A percentile compares a stretch with the other conserved stretches of the same genome.
Evolutionary conservation across 306 rosid genomes (phyloP).

Genomic region (Gynostemma pentaphyllum): DNA sequence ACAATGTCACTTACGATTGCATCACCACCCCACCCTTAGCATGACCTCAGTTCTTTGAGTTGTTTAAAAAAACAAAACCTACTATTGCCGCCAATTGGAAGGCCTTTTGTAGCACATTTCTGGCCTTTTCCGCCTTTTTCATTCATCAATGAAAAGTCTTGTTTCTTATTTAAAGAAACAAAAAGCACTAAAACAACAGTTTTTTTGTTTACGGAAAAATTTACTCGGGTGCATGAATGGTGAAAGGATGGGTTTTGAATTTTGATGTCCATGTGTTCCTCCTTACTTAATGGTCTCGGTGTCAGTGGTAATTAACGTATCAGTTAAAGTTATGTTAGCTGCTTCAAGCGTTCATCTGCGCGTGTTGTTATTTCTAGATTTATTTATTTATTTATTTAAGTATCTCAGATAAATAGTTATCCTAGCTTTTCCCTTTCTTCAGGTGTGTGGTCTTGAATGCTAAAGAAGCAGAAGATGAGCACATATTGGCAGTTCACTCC

Average conservation of each 20-base stretch:
- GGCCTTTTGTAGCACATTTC: too few species aligned
- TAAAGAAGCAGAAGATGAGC: slow-evolving; percentile 57
- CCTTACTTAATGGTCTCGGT: not conserved
- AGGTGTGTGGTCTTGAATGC: slow-evolving; percentile 78
- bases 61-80: not conserved
- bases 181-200: too few species aligned
- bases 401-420: not conserved
- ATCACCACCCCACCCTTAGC: not conserved
- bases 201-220: too few species aligned
- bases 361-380: not conserved
- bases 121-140: too few species aligned
- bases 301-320: not conserved
- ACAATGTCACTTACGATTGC: not conserved
- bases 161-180: too few species aligned
- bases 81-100: too few species aligned
- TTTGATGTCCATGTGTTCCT: not conserved
- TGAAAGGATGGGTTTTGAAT: not conserved
- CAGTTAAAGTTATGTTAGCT: not conserved
- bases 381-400: not conserved
- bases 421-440: slow-evolving; percentile 14
- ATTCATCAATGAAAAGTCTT: too few species aligned
- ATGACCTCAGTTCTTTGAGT: not conserved
- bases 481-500: slow-evolving; percentile 53
- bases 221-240: not conserved
- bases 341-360: not conserved